These are phyloP conservation scores for Phytophthora aleatoria DNA, from an alignment of 352 stramenopile genomes.

Conservation along the genomic window DNA sequence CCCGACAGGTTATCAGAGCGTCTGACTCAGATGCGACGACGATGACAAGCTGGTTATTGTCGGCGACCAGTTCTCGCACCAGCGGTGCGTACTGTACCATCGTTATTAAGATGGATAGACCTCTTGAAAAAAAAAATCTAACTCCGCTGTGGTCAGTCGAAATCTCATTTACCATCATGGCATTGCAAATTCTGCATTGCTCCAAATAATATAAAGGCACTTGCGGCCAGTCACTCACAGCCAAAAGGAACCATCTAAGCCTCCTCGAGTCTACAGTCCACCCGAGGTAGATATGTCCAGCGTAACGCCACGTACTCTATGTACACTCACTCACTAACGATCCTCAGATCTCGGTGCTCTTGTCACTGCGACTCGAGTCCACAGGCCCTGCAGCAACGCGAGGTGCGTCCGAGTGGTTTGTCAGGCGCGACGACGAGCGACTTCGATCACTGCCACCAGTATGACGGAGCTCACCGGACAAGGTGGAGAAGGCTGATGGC, in stretches of 20 bases:
- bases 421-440: constrained; percentile 12
- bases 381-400: constrained; percentile 12
- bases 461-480: constrained; percentile 19
- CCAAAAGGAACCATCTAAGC: constrained; percentile 16
- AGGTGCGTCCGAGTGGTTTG: constrained; percentile 8
- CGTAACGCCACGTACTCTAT: constrained; percentile 27
- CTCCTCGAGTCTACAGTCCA: constrained; percentile 16
- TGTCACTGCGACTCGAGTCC: constrained; percentile 27
- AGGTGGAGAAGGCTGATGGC: constrained; percentile 19
- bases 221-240: constrained; percentile 26
- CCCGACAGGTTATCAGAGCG: too few species aligned
- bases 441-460: constrained; percentile 22
- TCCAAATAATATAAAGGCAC: constrained; percentile 39
- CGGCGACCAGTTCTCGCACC: too few species aligned
- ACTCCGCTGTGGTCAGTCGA: not conserved
- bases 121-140: not conserved
- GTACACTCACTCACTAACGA: constrained; percentile 37
- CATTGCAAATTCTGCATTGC: constrained; percentile 5
- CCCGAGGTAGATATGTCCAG: constrained; percentile 3
- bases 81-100: too few species aligned
- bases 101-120: too few species aligned
- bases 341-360: constrained; percentile 35
- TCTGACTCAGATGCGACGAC: too few species aligned
- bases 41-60: too few species aligned
- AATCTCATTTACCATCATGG: not conserved